phyloP scores from a whole-genome alignment of 1,284 basidiomycete genomes.

The Apiotrichum domesticum region DNA sequence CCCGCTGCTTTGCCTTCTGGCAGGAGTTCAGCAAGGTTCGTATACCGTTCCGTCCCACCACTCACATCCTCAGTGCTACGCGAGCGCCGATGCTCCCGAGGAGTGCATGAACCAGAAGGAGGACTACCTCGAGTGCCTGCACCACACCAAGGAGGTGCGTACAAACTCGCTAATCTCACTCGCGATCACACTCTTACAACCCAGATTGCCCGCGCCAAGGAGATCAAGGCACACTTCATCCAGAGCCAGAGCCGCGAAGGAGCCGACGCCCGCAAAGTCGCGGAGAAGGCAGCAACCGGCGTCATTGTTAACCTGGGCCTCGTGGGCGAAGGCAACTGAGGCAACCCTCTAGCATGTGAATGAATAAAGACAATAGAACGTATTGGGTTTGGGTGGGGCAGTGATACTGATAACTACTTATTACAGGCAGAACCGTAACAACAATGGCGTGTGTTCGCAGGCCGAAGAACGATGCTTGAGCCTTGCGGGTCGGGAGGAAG shows the following conservation, averaged over 20 bases:
- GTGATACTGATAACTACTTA: no score
- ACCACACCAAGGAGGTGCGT: conserved; percentile 80
- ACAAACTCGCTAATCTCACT: no score
- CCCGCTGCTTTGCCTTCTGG: conserved; percentile 89
- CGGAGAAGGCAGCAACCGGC: conserved; percentile 66
- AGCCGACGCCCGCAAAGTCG: conserved; percentile 63
- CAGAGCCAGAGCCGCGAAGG: conserved; percentile 61
- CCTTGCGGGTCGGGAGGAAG: no score
- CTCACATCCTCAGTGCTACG: conserved; percentile 64
- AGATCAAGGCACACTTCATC: conserved; percentile 66
- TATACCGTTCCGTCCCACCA: neutral
- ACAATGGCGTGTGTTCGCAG: no score
- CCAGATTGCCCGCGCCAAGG: conserved; percentile 67
- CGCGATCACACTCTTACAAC: no score
- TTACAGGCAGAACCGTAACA: no score
- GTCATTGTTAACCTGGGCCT: conserved; percentile 67
- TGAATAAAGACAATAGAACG: neutral
- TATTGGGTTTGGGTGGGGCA: no score
- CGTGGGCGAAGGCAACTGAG: conserved; percentile 45
- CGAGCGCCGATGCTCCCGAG: conserved; percentile 66
- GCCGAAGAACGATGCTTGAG: no score
- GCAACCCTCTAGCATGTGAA: neutral
- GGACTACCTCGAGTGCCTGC: conserved; percentile 91
- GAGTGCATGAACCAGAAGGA: conserved; percentile 70
- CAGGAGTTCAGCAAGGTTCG: conserved; percentile 77